phyloP scores from a whole-genome alignment of 1,284 basidiomycete species.

The Moesziomyces antarcticus region DNA sequence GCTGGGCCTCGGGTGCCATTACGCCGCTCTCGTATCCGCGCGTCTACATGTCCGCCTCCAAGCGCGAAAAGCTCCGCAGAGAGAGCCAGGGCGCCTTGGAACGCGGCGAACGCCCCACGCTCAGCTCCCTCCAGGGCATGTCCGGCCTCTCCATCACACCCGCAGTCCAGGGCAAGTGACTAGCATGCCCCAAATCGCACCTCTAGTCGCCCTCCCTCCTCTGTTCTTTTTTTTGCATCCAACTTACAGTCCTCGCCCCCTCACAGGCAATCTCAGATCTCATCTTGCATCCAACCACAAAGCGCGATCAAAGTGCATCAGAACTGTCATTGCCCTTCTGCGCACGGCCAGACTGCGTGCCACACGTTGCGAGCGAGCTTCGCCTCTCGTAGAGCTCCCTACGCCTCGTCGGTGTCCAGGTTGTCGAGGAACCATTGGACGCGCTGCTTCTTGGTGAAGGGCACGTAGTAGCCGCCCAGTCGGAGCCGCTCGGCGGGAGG shows the following conservation, averaged over 20 bases:
- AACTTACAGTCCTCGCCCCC: background rate
- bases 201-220: background rate
- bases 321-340: no score
- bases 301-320: no score
- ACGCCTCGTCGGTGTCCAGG: constrained; percentile 35
- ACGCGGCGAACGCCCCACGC: constrained; percentile 29
- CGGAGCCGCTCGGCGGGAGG: constrained; percentile 26
- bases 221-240: background rate
- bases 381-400: no score
- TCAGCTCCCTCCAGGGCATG: constrained; percentile 35
- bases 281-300: background rate
- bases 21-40: constrained; percentile 51
- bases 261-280: background rate
- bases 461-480: constrained; percentile 38
- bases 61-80: constrained; percentile 45
- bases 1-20: constrained; percentile 35
- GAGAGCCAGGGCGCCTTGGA: constrained; percentile 46
- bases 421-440: constrained; percentile 43
- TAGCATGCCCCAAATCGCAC: constrained; percentile 3
- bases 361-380: no score
- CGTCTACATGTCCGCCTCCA: constrained; percentile 48
- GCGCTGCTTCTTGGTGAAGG: constrained; percentile 42
- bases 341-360: no score
- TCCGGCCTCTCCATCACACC: constrained; percentile 30
- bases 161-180: constrained; percentile 44